Percentiles rank a stretch among this genome's conserved stretches.
phyloP scores from a whole-genome alignment of 306 rosid genomes.

The Fragaria iinumae region DNA sequence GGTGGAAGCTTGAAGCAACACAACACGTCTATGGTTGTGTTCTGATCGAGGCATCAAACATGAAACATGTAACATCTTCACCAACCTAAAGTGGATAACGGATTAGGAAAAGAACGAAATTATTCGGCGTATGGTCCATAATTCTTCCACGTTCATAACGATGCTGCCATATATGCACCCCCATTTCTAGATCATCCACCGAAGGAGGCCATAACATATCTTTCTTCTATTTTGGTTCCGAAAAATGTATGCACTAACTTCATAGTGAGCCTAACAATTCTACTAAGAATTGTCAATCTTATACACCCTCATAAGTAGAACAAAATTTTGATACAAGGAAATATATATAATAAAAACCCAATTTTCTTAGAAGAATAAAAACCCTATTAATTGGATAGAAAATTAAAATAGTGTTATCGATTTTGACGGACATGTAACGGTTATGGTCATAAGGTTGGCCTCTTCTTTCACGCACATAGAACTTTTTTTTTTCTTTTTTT shows the following conservation, averaged over 20 bases:
- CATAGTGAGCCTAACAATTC: not conserved
- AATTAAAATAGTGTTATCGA: not conserved
- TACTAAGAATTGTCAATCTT: not conserved
- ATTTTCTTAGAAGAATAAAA: too few species aligned
- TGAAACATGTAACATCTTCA: conserved; percentile 10
- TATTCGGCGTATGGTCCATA: conserved; percentile 6
- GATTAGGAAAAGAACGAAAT: not conserved
- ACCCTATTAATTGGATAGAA: not conserved
- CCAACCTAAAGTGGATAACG: conserved; percentile 13
- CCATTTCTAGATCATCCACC: not conserved
- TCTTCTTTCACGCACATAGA: not conserved
- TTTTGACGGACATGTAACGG: not conserved
- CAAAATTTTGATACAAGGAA: too few species aligned
- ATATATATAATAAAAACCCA: not conserved
- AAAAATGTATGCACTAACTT: not conserved
- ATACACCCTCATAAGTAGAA: too few species aligned
- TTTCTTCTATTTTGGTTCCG: not conserved
- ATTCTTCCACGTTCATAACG: not conserved
- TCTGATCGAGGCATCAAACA: conserved; percentile 10
- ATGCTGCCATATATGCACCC: not conserved
- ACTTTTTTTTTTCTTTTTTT: too few species aligned
- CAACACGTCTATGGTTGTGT: not conserved
- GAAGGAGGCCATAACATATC: not conserved
- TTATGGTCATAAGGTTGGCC: not conserved
- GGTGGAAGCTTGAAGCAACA: conserved; percentile 7